phyloP scores from a whole-genome alignment of 208 protist genomes.

The Acanthamoeba sp. region DNA sequence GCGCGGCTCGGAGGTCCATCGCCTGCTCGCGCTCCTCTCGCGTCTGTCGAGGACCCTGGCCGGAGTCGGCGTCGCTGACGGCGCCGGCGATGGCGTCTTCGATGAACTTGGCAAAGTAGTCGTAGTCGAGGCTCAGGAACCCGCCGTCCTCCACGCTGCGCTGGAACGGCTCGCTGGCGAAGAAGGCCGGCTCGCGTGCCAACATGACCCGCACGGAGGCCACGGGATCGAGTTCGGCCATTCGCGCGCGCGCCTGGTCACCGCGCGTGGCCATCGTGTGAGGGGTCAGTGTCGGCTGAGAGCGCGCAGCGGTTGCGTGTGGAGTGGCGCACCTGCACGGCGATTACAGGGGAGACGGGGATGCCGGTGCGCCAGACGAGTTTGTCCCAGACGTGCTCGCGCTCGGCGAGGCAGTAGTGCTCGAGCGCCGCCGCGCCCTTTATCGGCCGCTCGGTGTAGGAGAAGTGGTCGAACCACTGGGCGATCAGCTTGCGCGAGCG shows the following conservation, averaged over 20 bases:
- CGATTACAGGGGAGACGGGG: not conserved
- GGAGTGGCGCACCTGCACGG: not conserved
- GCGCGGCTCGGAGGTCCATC: not conserved
- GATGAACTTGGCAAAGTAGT: slow-evolving; percentile 2
- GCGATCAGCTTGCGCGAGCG: not conserved
- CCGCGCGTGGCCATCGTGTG: not conserved
- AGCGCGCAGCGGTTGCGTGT: not conserved
- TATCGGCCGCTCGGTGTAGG: not conserved
- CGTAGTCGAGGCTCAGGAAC: slow-evolving; percentile 3
- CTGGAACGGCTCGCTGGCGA: not conserved
- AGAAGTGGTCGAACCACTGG: slow-evolving; percentile 38
- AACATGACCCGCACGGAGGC: not conserved
- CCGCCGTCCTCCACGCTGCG: not conserved
- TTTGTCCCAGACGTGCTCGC: not conserved
- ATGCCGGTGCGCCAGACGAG: slow-evolving; percentile 19
- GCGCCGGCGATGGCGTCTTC: not conserved
- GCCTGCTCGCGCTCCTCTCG: not conserved
- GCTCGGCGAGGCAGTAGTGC: not conserved
- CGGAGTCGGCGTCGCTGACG: not conserved
- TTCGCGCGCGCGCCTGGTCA: not conserved
- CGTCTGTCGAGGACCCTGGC: not conserved
- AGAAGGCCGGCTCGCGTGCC: not conserved
- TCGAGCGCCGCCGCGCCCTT: not conserved
- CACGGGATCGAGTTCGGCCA: slow-evolving; percentile 6
- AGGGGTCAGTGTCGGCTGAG: not conserved